Conservation (phyloP, 331 rosid genomes). For the Quercus tomentella region DNA sequence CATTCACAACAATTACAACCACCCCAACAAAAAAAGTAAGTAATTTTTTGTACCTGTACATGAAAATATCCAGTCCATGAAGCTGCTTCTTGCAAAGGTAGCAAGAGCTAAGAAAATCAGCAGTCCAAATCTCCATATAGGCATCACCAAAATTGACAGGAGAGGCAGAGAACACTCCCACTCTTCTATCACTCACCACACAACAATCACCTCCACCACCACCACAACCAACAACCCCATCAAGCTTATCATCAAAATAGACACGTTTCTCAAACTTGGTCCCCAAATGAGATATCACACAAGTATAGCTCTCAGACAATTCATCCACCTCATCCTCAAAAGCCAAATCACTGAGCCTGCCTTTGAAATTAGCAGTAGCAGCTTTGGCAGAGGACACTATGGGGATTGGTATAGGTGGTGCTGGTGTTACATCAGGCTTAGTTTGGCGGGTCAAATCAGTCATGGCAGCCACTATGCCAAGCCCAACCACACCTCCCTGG, state of each 20-base stretch:
- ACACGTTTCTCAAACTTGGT: slow-evolving; percentile 34
- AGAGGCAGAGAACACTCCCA: slow-evolving; percentile 47
- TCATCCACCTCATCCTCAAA: slow-evolving; percentile 33
- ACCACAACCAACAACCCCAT: slow-evolving; percentile 7
- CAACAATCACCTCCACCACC: not conserved
- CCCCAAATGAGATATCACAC: slow-evolving; percentile 48
- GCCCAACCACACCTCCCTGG: slow-evolving; percentile 50
- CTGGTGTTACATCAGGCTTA: not conserved
- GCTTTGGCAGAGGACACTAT: slow-evolving; percentile 55
- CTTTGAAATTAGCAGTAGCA: slow-evolving; percentile 51
- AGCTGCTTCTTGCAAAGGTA: slow-evolving; percentile 50
- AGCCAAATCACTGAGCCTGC: slow-evolving; percentile 26
- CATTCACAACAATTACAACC: not conserved
- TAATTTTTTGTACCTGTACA: slow-evolving; percentile 46
- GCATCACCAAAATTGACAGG: slow-evolving; percentile 37
- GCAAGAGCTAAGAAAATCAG: slow-evolving; percentile 49
- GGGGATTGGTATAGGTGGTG: slow-evolving; percentile 47
- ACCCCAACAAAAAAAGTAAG: too few species aligned
- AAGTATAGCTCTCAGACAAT: slow-evolving; percentile 53
- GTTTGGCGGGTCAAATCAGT: slow-evolving; percentile 16
- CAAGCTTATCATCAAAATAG: slow-evolving; percentile 37
- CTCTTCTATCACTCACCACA: slow-evolving; percentile 1
- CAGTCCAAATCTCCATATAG: slow-evolving; percentile 26
- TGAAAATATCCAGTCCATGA: slow-evolving; percentile 62
- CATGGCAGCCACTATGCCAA: slow-evolving; percentile 70